These are phyloP conservation scores for Eimeria tenella DNA, from an alignment of 169 alveolate species.

Conservation along the genomic window DNA sequence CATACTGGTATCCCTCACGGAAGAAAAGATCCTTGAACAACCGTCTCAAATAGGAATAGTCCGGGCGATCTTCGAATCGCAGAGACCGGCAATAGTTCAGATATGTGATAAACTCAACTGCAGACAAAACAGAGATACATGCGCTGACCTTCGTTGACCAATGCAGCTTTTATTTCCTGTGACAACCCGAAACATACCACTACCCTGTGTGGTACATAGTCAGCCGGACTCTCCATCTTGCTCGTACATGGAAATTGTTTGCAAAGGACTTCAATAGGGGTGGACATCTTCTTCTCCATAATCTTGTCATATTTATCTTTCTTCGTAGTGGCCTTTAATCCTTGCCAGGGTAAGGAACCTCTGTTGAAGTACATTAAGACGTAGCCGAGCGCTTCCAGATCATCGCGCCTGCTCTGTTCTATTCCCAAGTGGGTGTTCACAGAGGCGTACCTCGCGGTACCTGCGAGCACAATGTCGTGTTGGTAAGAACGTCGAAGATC, in stretches of 20 bases:
- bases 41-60: conserved; percentile 96
- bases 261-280: conserved; percentile 97
- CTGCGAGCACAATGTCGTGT: conserved; percentile 80
- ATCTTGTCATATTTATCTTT: conserved; percentile 98
- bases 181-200: neutral
- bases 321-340: conserved; percentile 95
- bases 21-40: conserved; percentile 96
- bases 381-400: conserved; percentile 99
- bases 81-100: conserved; percentile 96
- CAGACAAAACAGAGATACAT: neutral
- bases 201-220: neutral
- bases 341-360: conserved; percentile 99
- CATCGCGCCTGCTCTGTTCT: conserved; percentile 95
- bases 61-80: conserved; percentile 97
- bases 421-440: conserved; percentile 99
- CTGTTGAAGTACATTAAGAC: conserved; percentile 97
- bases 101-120: conserved; percentile 87
- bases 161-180: neutral
- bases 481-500: neutral
- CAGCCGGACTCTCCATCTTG: neutral
- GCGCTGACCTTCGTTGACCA: neutral
- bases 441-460: conserved; percentile 99
- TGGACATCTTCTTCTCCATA: conserved; percentile 98
- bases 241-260: conserved; percentile 90
- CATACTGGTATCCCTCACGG: conserved; percentile 95